Percentiles rank a stretch among this genome's conserved stretches.
These are phyloP conservation scores for Beauveria varroae DNA, from an alignment of 2,329 filamentous ascomycete species.

Conservation along the genomic window DNA sequence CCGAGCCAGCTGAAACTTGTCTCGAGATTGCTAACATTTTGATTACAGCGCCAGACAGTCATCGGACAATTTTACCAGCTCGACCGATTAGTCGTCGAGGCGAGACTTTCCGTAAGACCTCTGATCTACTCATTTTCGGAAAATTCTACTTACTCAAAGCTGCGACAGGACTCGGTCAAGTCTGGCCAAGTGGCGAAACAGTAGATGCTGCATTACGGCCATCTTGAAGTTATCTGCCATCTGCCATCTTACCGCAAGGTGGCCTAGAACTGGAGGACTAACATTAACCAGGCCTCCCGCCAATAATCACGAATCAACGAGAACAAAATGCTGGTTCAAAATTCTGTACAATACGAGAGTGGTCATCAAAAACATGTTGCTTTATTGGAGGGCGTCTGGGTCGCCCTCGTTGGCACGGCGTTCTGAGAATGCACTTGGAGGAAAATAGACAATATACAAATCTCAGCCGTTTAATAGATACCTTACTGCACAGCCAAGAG, in stretches of 20 bases:
- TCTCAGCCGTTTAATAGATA: conserved; percentile 4
- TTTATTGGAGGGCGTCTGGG: conserved; percentile 4
- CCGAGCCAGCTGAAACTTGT: not conserved
- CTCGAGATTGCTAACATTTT: conserved; percentile 8
- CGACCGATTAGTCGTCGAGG: conserved; percentile 87
- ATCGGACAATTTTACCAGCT: conserved; percentile 93
- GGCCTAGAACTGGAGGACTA: not conserved
- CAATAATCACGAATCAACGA: not conserved
- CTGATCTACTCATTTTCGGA: not conserved
- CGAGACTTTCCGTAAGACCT: conserved; percentile 64
- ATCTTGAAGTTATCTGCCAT: not conserved
- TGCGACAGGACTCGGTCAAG: conserved; percentile 65
- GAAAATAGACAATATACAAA: conserved; percentile 11
- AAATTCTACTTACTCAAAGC: conserved; percentile 13
- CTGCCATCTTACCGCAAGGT: not conserved
- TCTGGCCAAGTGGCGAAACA: conserved; percentile 63
- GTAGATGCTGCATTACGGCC: conserved; percentile 69
- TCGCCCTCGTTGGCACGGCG: conserved; percentile 9
- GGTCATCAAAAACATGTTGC: conserved; percentile 4
- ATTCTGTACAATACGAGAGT: conserved; percentile 12
- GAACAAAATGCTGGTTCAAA: not conserved
- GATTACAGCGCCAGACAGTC: conserved; percentile 75
- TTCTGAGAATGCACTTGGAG: conserved; percentile 6
- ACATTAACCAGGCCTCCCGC: not conserved
- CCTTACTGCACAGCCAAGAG: not conserved